Conservation (phyloP, 1,284 basidiomycete genomes). For the Lignosus rhinocerotis region DNA sequence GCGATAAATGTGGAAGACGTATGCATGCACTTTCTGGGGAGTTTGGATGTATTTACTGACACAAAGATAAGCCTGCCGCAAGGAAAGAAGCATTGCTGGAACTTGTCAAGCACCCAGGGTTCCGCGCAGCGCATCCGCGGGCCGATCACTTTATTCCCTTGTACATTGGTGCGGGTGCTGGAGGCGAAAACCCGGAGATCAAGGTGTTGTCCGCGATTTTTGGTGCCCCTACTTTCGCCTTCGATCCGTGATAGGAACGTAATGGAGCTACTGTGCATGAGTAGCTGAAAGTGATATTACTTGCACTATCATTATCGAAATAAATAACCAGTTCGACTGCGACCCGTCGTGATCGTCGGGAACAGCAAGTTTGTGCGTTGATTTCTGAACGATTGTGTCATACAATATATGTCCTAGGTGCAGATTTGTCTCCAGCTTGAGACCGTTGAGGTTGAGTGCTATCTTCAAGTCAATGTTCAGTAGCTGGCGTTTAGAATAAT, state of each 20-base stretch:
- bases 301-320: neutral
- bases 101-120: slow-evolving; percentile 57
- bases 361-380: neutral
- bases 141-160: slow-evolving; percentile 76
- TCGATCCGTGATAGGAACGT: slow-evolving; percentile 45
- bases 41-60: slow-evolving; percentile 9
- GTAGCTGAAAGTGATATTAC: neutral
- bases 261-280: neutral
- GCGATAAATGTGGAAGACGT: slow-evolving; percentile 54
- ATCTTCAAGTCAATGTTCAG: too few relatives aligned
- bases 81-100: slow-evolving; percentile 47
- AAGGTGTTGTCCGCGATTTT: slow-evolving; percentile 54
- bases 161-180: slow-evolving; percentile 74
- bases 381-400: neutral
- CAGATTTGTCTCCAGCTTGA: too few relatives aligned
- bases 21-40: slow-evolving; percentile 32
- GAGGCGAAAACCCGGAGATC: slow-evolving; percentile 49
- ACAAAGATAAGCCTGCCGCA: slow-evolving; percentile 33
- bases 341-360: neutral
- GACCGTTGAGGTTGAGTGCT: too few relatives aligned
- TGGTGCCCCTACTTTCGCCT: slow-evolving; percentile 61
- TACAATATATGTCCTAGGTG: too few relatives aligned
- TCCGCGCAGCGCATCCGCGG: slow-evolving; percentile 64
- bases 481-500: neutral
- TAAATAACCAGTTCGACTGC: neutral